These are phyloP conservation scores for Mucor plumbeus DNA, from an alignment of 371 early-diverging fungal species.

Conservation along the genomic window DNA sequence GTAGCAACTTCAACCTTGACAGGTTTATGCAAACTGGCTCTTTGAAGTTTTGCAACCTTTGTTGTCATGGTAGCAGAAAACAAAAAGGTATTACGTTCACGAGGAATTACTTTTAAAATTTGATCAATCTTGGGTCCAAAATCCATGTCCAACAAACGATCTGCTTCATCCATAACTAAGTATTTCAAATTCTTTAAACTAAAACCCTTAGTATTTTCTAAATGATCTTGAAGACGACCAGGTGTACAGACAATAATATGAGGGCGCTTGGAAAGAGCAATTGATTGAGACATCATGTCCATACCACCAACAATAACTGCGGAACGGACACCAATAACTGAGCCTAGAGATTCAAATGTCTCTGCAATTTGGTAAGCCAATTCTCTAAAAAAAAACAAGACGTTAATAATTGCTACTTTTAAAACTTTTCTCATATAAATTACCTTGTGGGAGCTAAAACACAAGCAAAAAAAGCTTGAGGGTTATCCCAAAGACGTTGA, in stretches of 20 bases:
- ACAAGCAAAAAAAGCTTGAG: slow-evolving; percentile 91
- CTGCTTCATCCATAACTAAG: slow-evolving; percentile 98
- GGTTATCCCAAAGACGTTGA: slow-evolving; percentile 89
- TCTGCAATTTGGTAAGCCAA: slow-evolving; percentile 95
- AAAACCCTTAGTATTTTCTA: slow-evolving; percentile 98
- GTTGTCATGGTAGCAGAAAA: slow-evolving; percentile 99
- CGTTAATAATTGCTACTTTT: not conserved
- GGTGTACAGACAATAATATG: slow-evolving; percentile 98
- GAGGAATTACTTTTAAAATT: slow-evolving; percentile 90
- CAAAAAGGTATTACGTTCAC: slow-evolving; percentile 92
- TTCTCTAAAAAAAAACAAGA: slow-evolving; percentile 63
- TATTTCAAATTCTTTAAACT: slow-evolving; percentile 86
- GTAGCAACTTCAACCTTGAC: slow-evolving; percentile 91
- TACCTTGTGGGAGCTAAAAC: slow-evolving; percentile 98
- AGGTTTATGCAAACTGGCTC: slow-evolving; percentile 91
- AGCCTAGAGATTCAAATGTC: slow-evolving; percentile 91
- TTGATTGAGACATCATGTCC: slow-evolving; percentile 95
- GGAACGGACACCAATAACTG: slow-evolving; percentile 91
- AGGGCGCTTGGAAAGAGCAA: slow-evolving; percentile 93
- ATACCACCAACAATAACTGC: slow-evolving; percentile 97
- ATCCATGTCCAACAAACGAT: slow-evolving; percentile 96
- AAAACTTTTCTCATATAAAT: not conserved
- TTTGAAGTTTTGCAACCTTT: slow-evolving; percentile 92
- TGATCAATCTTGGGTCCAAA: slow-evolving; percentile 97
- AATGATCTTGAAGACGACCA: slow-evolving; percentile 96